Conservation (phyloP, 176 grass and related monocot species). For the Aegilops sharonensis region DNA sequence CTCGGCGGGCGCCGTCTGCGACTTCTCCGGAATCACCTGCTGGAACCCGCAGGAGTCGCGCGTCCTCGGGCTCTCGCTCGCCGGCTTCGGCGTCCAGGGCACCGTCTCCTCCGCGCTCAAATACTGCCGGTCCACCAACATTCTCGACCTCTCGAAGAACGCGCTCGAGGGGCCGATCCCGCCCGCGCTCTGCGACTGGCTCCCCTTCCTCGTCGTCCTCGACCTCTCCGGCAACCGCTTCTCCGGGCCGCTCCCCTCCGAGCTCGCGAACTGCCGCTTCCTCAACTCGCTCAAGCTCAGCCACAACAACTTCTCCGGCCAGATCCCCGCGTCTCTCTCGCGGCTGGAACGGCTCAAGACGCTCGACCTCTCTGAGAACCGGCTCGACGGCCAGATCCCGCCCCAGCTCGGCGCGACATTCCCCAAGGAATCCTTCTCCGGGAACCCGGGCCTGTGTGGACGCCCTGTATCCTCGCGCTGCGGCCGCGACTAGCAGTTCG, state of each 20-base stretch:
- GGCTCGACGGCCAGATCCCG: conserved; percentile 64
- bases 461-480: conserved; percentile 46
- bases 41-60: conserved; percentile 83
- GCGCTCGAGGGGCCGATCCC: conserved; percentile 42
- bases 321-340: conserved; percentile 64
- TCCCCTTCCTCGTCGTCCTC: conserved; percentile 62
- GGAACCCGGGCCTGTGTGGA: conserved; percentile 70
- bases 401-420: conserved; percentile 46
- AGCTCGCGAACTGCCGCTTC: conserved; percentile 70
- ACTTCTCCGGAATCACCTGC: conserved; percentile 56
- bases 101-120: conserved; percentile 52
- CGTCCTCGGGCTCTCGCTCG: conserved; percentile 51
- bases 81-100: conserved; percentile 57
- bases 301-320: conserved; percentile 56
- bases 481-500: background rate
- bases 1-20: conserved; percentile 52
- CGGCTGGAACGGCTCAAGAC: conserved; percentile 64
- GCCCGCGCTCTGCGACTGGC: conserved; percentile 70
- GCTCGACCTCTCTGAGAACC: conserved; percentile 75
- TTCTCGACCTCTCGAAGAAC: conserved; percentile 76
- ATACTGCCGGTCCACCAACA: conserved; percentile 59
- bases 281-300: conserved; percentile 71
- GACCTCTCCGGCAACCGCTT: conserved; percentile 74
- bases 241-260: conserved; percentile 58
- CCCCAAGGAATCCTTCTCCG: conserved; percentile 35